Conservation (phyloP, 164 flowering plant species). For the Piper betle region DNA sequence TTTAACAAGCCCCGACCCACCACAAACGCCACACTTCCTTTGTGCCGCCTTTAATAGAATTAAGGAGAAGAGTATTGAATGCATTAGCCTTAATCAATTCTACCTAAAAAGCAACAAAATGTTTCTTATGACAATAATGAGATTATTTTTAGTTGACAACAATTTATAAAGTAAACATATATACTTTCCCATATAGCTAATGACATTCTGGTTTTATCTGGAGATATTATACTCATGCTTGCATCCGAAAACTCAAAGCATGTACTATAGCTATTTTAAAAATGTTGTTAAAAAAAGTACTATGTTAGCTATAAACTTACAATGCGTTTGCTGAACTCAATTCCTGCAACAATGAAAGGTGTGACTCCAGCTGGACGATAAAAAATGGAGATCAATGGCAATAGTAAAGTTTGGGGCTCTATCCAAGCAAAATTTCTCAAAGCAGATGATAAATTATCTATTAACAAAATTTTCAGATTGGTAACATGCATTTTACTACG, state of each 20-base stretch:
- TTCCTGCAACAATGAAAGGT: slow-evolving; percentile 82
- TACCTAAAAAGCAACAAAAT: neutral
- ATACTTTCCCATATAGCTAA: too few relatives aligned
- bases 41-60: slow-evolving; percentile 45
- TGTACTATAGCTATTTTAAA: neutral
- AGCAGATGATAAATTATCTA: neutral
- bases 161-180: too few relatives aligned
- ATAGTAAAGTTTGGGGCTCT: neutral
- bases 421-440: neutral
- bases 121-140: neutral
- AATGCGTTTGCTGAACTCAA: slow-evolving; percentile 86
- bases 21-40: slow-evolving; percentile 55
- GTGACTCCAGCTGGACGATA: slow-evolving; percentile 60
- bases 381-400: neutral
- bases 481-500: neutral
- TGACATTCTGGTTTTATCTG: too few relatives aligned
- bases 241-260: neutral
- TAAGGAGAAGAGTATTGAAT: neutral
- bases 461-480: neutral
- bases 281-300: neutral
- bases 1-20: slow-evolving; percentile 78
- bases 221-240: too few relatives aligned
- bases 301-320: slow-evolving; percentile 23
- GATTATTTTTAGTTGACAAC: too few relatives aligned
- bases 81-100: neutral